These are phyloP conservation scores for Cryptococcus maquisensis DNA, from an alignment of 1,284 basidiomycete genomes.

Conservation along the genomic window DNA sequence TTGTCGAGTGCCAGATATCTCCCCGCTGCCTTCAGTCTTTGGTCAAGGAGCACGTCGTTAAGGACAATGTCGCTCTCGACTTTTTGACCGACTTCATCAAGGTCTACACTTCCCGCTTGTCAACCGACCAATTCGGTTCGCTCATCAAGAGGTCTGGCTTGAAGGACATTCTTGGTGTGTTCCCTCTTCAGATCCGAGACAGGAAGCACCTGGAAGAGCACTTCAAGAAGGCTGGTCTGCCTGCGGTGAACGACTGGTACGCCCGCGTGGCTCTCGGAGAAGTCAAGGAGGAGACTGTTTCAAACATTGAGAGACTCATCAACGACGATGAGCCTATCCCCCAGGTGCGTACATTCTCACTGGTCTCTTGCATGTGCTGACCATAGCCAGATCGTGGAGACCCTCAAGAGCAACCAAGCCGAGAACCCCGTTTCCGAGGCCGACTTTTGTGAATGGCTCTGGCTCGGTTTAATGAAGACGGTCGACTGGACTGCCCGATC, in stretches of 20 bases:
- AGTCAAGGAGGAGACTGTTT: slow-evolving; percentile 64
- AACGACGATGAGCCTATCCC: slow-evolving; percentile 58
- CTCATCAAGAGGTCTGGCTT: slow-evolving; percentile 76
- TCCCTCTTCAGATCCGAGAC: slow-evolving; percentile 75
- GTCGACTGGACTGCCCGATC: slow-evolving; percentile 82
- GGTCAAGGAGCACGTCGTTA: slow-evolving; percentile 89
- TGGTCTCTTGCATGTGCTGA: not conserved
- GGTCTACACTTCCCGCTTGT: slow-evolving; percentile 70
- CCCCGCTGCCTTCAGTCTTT: slow-evolving; percentile 73
- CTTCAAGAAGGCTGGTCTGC: slow-evolving; percentile 73
- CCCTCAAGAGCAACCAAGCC: slow-evolving; percentile 61
- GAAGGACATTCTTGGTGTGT: slow-evolving; percentile 80
- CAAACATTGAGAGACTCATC: slow-evolving; percentile 59
- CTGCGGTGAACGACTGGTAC: slow-evolving; percentile 84
- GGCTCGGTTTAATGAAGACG: slow-evolving; percentile 80
- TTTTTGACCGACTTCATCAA: slow-evolving; percentile 77
- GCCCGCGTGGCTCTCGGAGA: slow-evolving; percentile 75
- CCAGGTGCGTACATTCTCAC: slow-evolving; percentile 53
- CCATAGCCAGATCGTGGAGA: slow-evolving; percentile 61
- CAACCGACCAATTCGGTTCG: slow-evolving; percentile 77
- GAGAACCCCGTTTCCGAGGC: slow-evolving; percentile 62
- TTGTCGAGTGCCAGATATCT: slow-evolving; percentile 73
- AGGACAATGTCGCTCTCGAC: slow-evolving; percentile 76
- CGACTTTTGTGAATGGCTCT: slow-evolving; percentile 82
- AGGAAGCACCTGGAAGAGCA: slow-evolving; percentile 71